Base-by-base conservation (phyloP, 2,329 filamentous ascomycete genomes). In the Pseudogymnoascus sp. region DNA sequence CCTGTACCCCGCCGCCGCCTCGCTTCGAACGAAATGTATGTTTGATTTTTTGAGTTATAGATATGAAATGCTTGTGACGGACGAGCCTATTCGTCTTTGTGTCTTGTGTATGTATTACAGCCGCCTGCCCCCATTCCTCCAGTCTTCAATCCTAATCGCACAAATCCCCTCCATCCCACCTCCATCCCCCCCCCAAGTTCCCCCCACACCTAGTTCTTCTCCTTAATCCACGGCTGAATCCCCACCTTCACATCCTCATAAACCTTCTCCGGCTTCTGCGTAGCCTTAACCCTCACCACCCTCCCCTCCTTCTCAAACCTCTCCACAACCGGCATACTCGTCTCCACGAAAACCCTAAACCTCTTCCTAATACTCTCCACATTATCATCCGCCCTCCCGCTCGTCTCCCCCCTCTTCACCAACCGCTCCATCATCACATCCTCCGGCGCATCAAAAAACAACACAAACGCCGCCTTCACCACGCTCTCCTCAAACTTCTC, bases 361-460 rank as follows among this genome's bases (percentile, higher is more conserved):
- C 95, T 85, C 87, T 99, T 99, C 80, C 90, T 88, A 76, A 97
- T 99, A 72, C 87, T 92, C 78, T 96, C 95, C 63, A 86, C 88
- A 75, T 99, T 99, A 79, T 99, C 95, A 76, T 99, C 95, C 61
- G 88, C 81, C 68, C 95, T 84, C 45, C 95, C 95, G 73, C 89
- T 93, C 14, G 93, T 97, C 86, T 96, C 90, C 67, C 93, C 95
- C 61, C 93, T 84, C 79, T 96, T 88, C 68, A 97, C 78, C 68
- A 99, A 79, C 31, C 93, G 84, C 72, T 83, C 77, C 80, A 93
- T 84, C 91, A 99, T 95, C 71, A 91, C 88, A 61, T 86, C 83
- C 80, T 97, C 95, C 5, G 92, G 88, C 73, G 92, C 96, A 77
- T 96, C 91, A 75, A 93, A 93, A 81, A 99, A 99, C 66, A 99